These are phyloP conservation scores for Dichotomocladium elegans DNA, from an alignment of 371 early-diverging fungal genomes.

Conservation along the genomic window DNA sequence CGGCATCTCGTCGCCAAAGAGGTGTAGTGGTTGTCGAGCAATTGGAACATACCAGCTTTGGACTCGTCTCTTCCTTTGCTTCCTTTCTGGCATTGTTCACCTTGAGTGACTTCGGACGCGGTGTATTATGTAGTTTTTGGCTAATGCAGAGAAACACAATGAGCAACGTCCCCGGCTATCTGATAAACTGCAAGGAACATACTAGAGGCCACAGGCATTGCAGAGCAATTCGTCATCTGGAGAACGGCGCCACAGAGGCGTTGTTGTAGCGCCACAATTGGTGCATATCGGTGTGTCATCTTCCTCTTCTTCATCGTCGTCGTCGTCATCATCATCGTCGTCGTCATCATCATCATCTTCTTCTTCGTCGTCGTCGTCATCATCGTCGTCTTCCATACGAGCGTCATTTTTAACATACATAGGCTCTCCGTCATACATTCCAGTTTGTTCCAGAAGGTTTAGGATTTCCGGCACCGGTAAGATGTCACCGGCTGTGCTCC, in stretches of 20 bases:
- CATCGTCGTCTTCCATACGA: background rate
- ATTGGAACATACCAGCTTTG: slow-evolving; percentile 72
- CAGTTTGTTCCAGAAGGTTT: slow-evolving; percentile 9
- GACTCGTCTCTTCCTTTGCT: slow-evolving; percentile 12
- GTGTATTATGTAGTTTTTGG: slow-evolving; percentile 66
- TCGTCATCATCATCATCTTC: slow-evolving; percentile 7
- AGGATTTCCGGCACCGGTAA: slow-evolving; percentile 7
- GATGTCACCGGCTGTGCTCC: background rate
- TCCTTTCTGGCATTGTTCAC: slow-evolving; percentile 15
- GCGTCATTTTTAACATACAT: background rate
- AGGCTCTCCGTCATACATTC: slow-evolving; percentile 13
- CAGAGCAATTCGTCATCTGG: slow-evolving; percentile 76
- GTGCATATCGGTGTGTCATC: slow-evolving; percentile 45
- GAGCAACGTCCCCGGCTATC: background rate
- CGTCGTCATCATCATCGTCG: background rate
- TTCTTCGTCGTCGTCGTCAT: background rate
- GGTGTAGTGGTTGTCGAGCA: slow-evolving; percentile 90
- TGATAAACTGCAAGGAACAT: slow-evolving; percentile 1
- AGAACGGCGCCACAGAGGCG: slow-evolving; percentile 91
- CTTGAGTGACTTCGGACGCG: slow-evolving; percentile 48
- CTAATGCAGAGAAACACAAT: slow-evolving; percentile 2
- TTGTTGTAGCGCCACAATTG: slow-evolving; percentile 82
- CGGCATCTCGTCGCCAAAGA: slow-evolving; percentile 90
- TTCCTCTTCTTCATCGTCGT: slow-evolving; percentile 1
- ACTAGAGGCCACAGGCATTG: slow-evolving; percentile 92